Conservation (phyloP, 345 rosid species). For the Turritis glabra region DNA sequence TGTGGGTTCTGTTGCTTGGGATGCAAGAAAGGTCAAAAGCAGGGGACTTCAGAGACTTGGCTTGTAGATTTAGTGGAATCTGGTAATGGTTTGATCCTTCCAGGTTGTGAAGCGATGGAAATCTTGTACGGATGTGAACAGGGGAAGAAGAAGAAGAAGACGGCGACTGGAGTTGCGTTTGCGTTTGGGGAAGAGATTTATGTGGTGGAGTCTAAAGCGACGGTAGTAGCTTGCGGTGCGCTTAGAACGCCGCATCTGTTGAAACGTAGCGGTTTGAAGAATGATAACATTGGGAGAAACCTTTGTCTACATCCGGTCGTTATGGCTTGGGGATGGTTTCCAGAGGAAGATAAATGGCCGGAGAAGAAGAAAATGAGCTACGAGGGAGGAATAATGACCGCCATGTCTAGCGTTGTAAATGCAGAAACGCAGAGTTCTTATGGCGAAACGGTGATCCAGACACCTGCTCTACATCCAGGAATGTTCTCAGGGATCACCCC, state of each 20-base stretch:
- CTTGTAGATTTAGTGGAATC: conserved; percentile 71
- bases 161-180: conserved; percentile 52
- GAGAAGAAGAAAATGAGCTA: conserved; percentile 61
- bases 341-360: conserved; percentile 48
- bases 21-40: conserved; percentile 78
- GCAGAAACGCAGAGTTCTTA: conserved; percentile 44
- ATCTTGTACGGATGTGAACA: conserved; percentile 44
- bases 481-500: conserved; percentile 75
- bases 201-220: conserved; percentile 56
- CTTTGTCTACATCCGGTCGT: conserved; percentile 78
- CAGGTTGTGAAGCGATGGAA: conserved; percentile 60
- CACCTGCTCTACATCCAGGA: conserved; percentile 82
- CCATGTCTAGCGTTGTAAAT: conserved; percentile 59
- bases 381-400: conserved; percentile 86
- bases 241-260: conserved; percentile 62
- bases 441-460: conserved; percentile 64
- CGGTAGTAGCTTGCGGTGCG: conserved; percentile 78
- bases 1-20: conserved; percentile 89
- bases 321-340: conserved; percentile 91
- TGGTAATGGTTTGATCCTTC: conserved; percentile 69
- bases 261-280: conserved; percentile 62
- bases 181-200: conserved; percentile 55
- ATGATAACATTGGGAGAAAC: conserved; percentile 63
- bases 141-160: conserved; percentile 45
- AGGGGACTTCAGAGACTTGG: conserved; percentile 86